These are phyloP conservation scores for Secale cereale DNA, from an alignment of 176 grass and related monocot species.

Conservation along the genomic window DNA sequence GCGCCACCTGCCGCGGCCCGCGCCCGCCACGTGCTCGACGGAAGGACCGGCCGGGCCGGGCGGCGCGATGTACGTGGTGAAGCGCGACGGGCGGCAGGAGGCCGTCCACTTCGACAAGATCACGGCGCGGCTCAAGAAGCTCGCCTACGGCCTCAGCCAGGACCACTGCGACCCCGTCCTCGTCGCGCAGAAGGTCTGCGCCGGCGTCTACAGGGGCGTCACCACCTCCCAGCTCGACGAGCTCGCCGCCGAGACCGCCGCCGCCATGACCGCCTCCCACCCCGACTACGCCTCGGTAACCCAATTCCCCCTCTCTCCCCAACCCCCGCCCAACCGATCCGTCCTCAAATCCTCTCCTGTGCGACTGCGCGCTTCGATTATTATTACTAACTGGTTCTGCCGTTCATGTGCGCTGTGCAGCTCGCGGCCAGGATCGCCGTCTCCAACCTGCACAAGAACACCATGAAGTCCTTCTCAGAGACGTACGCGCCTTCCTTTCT, in stretches of 20 bases:
- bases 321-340: neutral
- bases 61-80: conserved; percentile 87
- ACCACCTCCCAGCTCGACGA: conserved; percentile 96
- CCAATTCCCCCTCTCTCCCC: neutral
- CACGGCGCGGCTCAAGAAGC: conserved; percentile 93
- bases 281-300: conserved; percentile 85
- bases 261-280: conserved; percentile 81
- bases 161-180: conserved; percentile 75
- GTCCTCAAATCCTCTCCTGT: neutral
- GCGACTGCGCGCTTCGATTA: no score
- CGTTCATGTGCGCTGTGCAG: conserved; percentile 13
- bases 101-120: conserved; percentile 98
- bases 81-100: conserved; percentile 88
- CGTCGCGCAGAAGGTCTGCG: conserved; percentile 22
- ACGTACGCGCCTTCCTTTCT: conserved; percentile 24
- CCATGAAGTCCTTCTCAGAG: conserved; percentile 73
- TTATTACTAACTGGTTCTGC: neutral
- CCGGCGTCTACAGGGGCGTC: conserved; percentile 55
- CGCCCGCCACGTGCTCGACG: conserved; percentile 45
- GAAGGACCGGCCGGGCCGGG: conserved; percentile 25
- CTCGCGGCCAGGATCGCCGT: conserved; percentile 89
- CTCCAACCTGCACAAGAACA: conserved; percentile 94
- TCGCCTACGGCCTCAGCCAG: conserved; percentile 93
- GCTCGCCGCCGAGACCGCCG: conserved; percentile 90
- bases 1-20: neutral